phyloP scores from a whole-genome alignment of 164 flowering plant genomes.

The Paratinospora sagittata region DNA sequence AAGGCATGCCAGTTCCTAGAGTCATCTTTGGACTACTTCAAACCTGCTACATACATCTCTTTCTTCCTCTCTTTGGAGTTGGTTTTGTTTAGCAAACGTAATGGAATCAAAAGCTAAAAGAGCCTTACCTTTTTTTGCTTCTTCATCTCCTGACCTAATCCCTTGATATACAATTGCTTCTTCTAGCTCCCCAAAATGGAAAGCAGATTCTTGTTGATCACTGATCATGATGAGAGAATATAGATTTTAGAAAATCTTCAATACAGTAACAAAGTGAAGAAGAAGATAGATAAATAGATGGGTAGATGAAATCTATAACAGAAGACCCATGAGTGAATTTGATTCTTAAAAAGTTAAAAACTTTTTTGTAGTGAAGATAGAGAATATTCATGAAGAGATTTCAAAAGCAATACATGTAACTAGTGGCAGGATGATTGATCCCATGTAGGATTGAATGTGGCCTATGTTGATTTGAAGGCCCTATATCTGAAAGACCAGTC shows the following conservation, averaged over 20 bases:
- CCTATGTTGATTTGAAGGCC: slow-evolving; percentile 52
- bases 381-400: background rate
- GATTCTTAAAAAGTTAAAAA: background rate
- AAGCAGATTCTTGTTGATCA: slow-evolving; percentile 73
- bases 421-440: slow-evolving; percentile 35
- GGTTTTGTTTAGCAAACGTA: slow-evolving; percentile 43
- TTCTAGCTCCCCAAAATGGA: slow-evolving; percentile 93
- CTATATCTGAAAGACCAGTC: slow-evolving; percentile 62
- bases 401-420: slow-evolving; percentile 43
- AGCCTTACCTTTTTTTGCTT: slow-evolving; percentile 55
- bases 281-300: background rate
- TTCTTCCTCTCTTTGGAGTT: slow-evolving; percentile 19
- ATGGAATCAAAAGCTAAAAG: slow-evolving; percentile 21
- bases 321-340: background rate
- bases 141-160: slow-evolving; percentile 55
- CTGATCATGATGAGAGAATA: slow-evolving; percentile 27
- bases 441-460: slow-evolving; percentile 59
- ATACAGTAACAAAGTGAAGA: background rate
- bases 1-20: slow-evolving; percentile 32
- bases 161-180: slow-evolving; percentile 85
- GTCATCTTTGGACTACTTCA: slow-evolving; percentile 37
- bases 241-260: background rate
- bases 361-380: background rate
- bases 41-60: slow-evolving; percentile 19
- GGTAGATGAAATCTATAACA: background rate